Percentiles rank a stretch among this genome's conserved stretches.
These are phyloP conservation scores for Nicotiana paniculata DNA, from an alignment of 257 asterid species.

Conservation along the genomic window DNA sequence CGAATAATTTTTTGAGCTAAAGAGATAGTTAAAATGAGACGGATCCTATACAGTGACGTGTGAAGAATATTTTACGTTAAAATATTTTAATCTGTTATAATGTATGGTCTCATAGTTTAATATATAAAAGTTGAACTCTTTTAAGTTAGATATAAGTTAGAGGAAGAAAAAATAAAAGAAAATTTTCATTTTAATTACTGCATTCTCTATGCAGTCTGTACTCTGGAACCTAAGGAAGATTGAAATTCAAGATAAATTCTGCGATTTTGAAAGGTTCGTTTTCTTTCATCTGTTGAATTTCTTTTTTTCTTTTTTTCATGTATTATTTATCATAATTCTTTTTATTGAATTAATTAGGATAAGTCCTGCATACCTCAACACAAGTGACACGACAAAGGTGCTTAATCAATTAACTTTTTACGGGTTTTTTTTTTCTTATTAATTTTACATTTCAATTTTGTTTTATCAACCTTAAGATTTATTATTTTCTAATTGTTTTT, in stretches of 20 bases:
- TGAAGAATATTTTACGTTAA: no score
- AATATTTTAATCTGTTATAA: no score
- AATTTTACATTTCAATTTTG: neutral
- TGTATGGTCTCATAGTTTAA: no score
- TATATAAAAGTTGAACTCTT: no score
- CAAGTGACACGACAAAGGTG: neutral
- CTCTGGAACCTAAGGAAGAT: conserved; percentile 8
- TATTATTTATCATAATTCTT: neutral
- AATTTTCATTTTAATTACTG: neutral
- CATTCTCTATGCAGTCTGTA: neutral
- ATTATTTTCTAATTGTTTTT: neutral
- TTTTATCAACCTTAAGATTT: neutral
- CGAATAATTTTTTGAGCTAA: no score
- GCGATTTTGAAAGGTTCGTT: neutral
- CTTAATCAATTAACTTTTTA: neutral
- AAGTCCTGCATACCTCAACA: neutral
- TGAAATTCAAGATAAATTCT: conserved; percentile 7
- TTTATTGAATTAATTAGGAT: neutral
- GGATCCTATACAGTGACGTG: no score
- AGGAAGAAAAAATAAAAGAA: neutral
- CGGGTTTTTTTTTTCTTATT: neutral
- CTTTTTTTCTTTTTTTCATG: neutral
- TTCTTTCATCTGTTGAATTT: neutral
- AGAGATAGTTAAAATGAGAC: no score
- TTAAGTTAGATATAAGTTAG: no score